Evolutionary conservation across 495 filamentous ascomycete species (phyloP).

Genomic region (Neurospora hispaniola): DNA sequence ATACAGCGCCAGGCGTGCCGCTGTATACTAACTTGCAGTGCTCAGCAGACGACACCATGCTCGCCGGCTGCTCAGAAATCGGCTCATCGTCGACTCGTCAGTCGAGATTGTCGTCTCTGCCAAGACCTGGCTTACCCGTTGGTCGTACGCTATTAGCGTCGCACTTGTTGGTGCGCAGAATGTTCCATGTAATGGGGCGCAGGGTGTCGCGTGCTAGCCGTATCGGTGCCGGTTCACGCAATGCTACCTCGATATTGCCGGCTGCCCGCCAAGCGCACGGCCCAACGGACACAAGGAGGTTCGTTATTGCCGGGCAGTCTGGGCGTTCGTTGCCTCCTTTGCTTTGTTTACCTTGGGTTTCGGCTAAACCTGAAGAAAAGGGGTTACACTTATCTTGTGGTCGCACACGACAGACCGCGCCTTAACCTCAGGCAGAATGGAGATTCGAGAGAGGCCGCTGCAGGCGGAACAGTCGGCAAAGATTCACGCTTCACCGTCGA

Average conservation of each 20-base stretch:
- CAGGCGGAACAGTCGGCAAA: neutral
- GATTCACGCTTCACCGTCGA: neutral
- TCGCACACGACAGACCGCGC: neutral
- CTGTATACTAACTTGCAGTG: neutral
- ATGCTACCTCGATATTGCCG: neutral
- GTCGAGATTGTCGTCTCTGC: neutral
- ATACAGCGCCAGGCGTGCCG: neutral
- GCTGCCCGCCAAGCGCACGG: neutral
- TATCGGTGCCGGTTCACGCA: neutral
- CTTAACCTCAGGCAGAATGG: neutral
- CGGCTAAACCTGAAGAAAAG: neutral
- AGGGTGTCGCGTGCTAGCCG: neutral
- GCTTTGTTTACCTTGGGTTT: neutral
- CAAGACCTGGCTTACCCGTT: neutral
- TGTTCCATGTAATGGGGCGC: neutral
- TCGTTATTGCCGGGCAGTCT: neutral
- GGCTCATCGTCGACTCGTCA: neutral
- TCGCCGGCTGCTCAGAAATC: neutral
- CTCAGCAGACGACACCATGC: neutral
- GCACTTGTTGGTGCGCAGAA: neutral
- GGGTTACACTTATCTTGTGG: neutral
- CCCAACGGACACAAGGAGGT: neutral
- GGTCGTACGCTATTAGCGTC: neutral
- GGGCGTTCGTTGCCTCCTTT: neutral
- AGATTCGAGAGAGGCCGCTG: neutral